A percentile compares a stretch with the other conserved stretches of the same genome.
Evolutionary conservation across 139 green algal species (phyloP).

Genomic region (Chlorella sp.): DNA sequence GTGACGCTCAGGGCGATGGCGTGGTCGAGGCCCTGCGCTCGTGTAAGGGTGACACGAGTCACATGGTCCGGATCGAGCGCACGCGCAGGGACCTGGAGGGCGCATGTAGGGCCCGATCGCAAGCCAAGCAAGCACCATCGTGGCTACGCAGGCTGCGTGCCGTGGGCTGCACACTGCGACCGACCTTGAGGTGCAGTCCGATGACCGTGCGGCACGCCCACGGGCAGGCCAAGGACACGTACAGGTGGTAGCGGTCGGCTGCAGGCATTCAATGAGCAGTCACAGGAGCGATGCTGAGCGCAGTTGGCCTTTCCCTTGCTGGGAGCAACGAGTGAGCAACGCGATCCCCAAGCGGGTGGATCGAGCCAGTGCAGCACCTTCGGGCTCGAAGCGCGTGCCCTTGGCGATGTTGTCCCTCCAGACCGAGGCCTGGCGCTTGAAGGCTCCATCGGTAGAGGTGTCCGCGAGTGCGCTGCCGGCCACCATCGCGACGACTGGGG

Average conservation of each 20-base stretch:
- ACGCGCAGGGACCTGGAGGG: too few species aligned
- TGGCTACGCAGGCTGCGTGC: background rate
- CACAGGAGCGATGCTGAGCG: background rate
- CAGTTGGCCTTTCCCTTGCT: background rate
- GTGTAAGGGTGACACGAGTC: background rate
- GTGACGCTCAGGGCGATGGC: slow-evolving; percentile 73
- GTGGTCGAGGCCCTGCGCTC: slow-evolving; percentile 72
- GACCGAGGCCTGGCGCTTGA: background rate
- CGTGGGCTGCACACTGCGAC: background rate
- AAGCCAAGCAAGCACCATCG: background rate
- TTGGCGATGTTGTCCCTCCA: background rate
- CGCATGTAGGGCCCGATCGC: background rate
- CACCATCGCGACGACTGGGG: too few species aligned
- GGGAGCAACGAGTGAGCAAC: background rate
- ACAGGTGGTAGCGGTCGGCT: slow-evolving; percentile 90
- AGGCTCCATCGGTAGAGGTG: background rate
- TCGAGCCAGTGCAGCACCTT: background rate
- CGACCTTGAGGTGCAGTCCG: slow-evolving; percentile 70
- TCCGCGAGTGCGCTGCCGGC: background rate
- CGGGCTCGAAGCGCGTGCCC: background rate
- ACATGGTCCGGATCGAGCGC: background rate
- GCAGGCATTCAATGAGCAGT: background rate
- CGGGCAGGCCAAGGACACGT: slow-evolving; percentile 90
- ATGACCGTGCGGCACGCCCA: slow-evolving; percentile 81
- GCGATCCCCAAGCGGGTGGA: background rate